Percentiles rank a stretch among this genome's conserved stretches.
Conservation (phyloP, 306 rosid genomes). For the Comarum palustre region DNA sequence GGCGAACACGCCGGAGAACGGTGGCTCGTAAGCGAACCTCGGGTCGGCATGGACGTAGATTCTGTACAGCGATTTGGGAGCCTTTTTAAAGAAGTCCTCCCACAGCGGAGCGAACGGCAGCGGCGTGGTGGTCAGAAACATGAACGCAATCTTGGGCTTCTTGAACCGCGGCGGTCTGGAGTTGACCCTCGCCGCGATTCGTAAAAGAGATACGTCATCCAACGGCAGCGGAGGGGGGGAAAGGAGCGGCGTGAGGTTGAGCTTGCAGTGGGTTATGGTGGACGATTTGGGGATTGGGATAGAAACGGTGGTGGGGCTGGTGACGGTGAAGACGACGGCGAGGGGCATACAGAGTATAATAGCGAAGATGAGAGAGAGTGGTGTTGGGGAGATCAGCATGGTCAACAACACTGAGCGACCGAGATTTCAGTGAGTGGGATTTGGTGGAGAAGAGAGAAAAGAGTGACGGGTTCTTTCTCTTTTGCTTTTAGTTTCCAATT, state of each 20-base stretch:
- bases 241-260: background rate
- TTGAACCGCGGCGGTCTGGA: constrained; percentile 19
- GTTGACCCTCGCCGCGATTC: constrained; percentile 35
- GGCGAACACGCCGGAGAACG: constrained; percentile 54
- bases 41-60: constrained; percentile 77
- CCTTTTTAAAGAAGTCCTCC: constrained; percentile 48
- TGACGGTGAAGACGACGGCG: constrained; percentile 54
- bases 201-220: constrained; percentile 37
- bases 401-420: background rate
- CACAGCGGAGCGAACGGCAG: constrained; percentile 67
- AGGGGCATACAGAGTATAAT: constrained; percentile 56
- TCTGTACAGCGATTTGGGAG: constrained; percentile 35
- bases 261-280: background rate
- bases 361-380: constrained; percentile 50
- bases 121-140: constrained; percentile 57
- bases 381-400: constrained; percentile 51
- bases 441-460: background rate
- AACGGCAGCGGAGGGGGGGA: constrained; percentile 1
- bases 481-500: background rate
- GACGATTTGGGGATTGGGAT: background rate
- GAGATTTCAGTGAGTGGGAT: constrained; percentile 6
- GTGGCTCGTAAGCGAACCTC: constrained; percentile 31
- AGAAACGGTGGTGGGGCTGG: constrained; percentile 19
- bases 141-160: constrained; percentile 48
- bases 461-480: background rate